Base-by-base conservation (phyloP, 2,329 filamentous ascomycete genomes). In the Colletotrichum paranaense region DNA sequence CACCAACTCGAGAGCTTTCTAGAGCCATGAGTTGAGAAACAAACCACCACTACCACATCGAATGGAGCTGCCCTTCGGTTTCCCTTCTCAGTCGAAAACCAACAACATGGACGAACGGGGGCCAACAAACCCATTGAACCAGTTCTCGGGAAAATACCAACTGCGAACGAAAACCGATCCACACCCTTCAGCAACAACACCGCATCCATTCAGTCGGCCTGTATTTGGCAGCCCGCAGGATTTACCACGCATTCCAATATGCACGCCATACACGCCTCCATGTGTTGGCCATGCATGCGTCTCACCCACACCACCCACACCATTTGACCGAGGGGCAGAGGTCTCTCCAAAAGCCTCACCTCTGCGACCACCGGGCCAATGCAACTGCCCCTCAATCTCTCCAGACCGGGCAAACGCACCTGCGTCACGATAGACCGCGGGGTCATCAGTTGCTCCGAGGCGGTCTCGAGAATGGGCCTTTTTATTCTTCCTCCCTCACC, bases 261-360 rank as follows among this genome's bases (percentile, higher is more conserved):
- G 71, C 71, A 71, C 67, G 71, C 71, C 66, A 73, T 62, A 16
- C 53, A 30, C 57, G 32, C 56, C 55, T 49, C 67, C 67, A 71
- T 73, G 67, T 62, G 60, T 28, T 71, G 67, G 71, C 67, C 55
- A 62, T 71, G 71, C 67, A 73, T 66, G 56, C 49, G 38, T 38
- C 63, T 42, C 67, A 56, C 66, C 58, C 58, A 60, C 65, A 68
- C 52, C 52, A 58, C 64, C 64, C 58, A 64, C 26, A 60, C 57
- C 9, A 19, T 7, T 19, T 16, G 22, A 30, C 35, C 26, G 11
- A 28, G 62, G 32, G 30, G 35, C 35, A 65, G 62, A 30, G 56
- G 58, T 32, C 30, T 42, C 22, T 35, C 12, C 64, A 28, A 62
- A 30, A 24, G 14, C 46, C 52, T 72, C 58, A 72, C 63, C 68